Conservation (phyloP, 345 rosid genomes). For the Populus alba region DNA sequence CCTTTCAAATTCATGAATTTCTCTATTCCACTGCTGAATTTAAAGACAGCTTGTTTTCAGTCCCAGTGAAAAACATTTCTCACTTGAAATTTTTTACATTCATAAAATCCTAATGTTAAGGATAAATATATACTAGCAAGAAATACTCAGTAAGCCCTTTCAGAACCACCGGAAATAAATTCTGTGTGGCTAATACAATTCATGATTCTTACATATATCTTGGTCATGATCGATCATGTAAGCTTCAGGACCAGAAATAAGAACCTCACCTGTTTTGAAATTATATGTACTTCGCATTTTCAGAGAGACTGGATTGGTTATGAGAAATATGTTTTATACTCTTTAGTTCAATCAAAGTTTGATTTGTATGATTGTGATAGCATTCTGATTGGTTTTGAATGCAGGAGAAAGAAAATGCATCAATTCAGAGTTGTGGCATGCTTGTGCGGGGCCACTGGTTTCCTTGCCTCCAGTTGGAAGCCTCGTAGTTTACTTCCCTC, state of each 20-base stretch:
- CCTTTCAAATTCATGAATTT: background rate
- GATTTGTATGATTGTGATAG: constrained; percentile 16
- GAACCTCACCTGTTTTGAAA: background rate
- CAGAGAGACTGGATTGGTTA: background rate
- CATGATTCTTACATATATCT: background rate
- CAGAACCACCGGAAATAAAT: background rate
- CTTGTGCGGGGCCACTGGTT: constrained; percentile 95
- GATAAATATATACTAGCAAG: background rate
- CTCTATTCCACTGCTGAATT: background rate
- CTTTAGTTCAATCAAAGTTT: background rate
- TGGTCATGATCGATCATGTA: background rate
- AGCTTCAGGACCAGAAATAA: background rate
- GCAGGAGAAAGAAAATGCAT: constrained; percentile 81
- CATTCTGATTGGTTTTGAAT: constrained; percentile 21
- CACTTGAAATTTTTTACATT: background rate
- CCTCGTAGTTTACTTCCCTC: constrained; percentile 94
- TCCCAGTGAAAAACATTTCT: background rate
- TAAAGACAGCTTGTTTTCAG: background rate
- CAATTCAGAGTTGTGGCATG: constrained; percentile 94
- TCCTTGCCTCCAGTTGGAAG: constrained; percentile 92
- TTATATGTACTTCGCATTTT: background rate
- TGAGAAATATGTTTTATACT: too few species aligned
- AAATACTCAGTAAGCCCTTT: background rate
- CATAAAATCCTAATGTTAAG: background rate
- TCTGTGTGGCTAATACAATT: background rate